phyloP scores from a whole-genome alignment of 2,329 filamentous ascomycete species.

The Amauroascus niger region DNA sequence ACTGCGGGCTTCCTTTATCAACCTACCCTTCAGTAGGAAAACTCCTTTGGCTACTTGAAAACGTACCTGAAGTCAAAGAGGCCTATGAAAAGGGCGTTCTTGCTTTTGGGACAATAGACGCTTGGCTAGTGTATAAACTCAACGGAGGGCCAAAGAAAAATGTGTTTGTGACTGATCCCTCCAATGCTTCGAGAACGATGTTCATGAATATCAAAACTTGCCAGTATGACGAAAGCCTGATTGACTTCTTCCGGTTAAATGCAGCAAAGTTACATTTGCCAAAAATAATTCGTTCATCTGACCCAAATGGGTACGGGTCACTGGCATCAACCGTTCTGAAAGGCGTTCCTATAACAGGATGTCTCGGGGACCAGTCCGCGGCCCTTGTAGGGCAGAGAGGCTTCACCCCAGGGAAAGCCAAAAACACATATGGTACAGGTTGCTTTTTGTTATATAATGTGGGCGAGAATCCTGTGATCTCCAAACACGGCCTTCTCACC shows the following conservation, averaged over 20 bases:
- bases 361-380: conserved; percentile 76
- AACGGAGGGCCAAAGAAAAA: conserved; percentile 59
- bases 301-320: conserved; percentile 45
- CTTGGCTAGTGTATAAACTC: conserved; percentile 77
- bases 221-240: conserved; percentile 66
- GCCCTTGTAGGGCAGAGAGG: conserved; percentile 82
- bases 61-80: conserved; percentile 57
- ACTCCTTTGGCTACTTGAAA: conserved; percentile 68
- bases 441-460: conserved; percentile 88
- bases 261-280: conserved; percentile 59
- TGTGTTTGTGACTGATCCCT: conserved; percentile 72
- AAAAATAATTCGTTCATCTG: conserved; percentile 67
- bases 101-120: conserved; percentile 78
- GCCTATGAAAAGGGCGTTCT: conserved; percentile 70
- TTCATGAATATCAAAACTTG: conserved; percentile 81
- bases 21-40: conserved; percentile 86
- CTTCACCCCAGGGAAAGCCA: conserved; percentile 71
- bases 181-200: conserved; percentile 89
- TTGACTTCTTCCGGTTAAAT: conserved; percentile 73
- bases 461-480: conserved; percentile 74
- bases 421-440: conserved; percentile 86
- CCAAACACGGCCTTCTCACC: conserved; percentile 67
- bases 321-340: conserved; percentile 33
- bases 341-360: conserved; percentile 55
- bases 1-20: conserved; percentile 74